phyloP scores from a whole-genome alignment of 1,284 basidiomycete genomes.

The Bondarzewia mesenterica region DNA sequence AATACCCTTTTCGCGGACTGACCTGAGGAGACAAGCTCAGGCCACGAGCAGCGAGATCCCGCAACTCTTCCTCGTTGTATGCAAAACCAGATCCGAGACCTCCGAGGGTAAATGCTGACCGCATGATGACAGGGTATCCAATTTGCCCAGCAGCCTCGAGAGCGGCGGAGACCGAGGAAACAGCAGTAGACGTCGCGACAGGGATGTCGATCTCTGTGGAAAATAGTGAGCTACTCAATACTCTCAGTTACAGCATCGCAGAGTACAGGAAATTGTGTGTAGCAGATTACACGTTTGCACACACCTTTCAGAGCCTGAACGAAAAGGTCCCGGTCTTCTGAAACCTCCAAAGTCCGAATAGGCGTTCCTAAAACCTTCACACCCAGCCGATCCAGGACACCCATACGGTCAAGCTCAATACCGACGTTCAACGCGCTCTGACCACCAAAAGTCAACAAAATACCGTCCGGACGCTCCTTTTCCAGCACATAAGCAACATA shows the following conservation, averaged over 20 bases:
- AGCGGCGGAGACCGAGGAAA: conserved; percentile 91
- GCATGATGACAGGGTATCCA: conserved; percentile 97
- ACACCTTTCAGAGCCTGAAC: conserved; percentile 92
- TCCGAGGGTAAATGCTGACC: conserved; percentile 96
- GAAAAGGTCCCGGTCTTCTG: conserved; percentile 96
- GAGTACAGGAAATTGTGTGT: conserved; percentile 1
- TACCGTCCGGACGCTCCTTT: conserved; percentile 96
- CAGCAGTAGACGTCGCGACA: conserved; percentile 94
- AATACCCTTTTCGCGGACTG: not conserved
- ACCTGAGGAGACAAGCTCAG: conserved; percentile 85
- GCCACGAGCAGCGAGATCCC: conserved; percentile 89
- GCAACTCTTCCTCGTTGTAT: conserved; percentile 89
- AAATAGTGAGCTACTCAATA: not conserved
- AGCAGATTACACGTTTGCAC: not conserved
- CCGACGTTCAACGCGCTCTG: conserved; percentile 98
- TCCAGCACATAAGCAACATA: conserved; percentile 99
- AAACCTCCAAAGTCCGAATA: conserved; percentile 90
- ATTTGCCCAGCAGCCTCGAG: conserved; percentile 87
- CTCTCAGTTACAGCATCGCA: conserved; percentile 2
- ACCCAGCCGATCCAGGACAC: conserved; percentile 89
- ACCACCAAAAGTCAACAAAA: conserved; percentile 96
- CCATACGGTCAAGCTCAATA: conserved; percentile 97
- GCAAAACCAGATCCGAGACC: conserved; percentile 99
- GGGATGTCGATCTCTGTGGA: conserved; percentile 99
- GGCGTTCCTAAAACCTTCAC: conserved; percentile 95